phyloP scores from a whole-genome alignment of 2,329 filamentous ascomycete species.

The Pyricularia pennisetigena region DNA sequence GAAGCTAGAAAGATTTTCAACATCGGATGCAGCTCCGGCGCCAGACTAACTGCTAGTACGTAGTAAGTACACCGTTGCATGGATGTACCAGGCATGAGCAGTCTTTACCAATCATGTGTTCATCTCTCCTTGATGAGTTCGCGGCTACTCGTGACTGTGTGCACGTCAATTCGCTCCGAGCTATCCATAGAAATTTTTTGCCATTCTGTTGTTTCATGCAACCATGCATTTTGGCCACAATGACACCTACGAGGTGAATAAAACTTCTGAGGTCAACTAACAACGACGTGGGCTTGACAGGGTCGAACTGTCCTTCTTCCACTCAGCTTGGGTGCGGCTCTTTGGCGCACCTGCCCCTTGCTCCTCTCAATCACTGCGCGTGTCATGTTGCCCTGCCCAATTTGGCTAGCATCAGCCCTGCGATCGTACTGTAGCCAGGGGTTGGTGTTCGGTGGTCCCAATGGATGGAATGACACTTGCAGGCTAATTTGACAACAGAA shows the following conservation, averaged over 20 bases:
- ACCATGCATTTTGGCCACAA: background rate
- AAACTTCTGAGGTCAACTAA: too few species aligned
- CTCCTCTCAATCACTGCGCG: background rate
- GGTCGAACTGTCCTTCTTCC: background rate
- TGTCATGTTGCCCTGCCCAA: background rate
- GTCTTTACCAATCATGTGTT: background rate
- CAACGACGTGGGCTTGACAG: too few species aligned
- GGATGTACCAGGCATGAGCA: too few species aligned
- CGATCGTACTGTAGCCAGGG: background rate
- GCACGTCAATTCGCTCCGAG: background rate
- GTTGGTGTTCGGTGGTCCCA: background rate
- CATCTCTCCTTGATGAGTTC: background rate
- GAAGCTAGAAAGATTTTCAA: background rate
- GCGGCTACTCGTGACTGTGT: background rate
- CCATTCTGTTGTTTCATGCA: background rate
- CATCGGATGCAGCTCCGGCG: background rate
- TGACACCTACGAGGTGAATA: too few species aligned
- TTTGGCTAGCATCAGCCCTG: background rate
- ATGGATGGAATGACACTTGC: too few species aligned
- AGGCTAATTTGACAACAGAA: background rate
- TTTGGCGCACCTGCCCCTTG: background rate
- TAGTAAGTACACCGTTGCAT: too few species aligned
- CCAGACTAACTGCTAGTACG: background rate
- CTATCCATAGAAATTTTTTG: background rate
- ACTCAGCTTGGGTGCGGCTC: background rate